Conservation (phyloP, 176 grass and related monocot species). For the Chrysopogon serrulatus region DNA sequence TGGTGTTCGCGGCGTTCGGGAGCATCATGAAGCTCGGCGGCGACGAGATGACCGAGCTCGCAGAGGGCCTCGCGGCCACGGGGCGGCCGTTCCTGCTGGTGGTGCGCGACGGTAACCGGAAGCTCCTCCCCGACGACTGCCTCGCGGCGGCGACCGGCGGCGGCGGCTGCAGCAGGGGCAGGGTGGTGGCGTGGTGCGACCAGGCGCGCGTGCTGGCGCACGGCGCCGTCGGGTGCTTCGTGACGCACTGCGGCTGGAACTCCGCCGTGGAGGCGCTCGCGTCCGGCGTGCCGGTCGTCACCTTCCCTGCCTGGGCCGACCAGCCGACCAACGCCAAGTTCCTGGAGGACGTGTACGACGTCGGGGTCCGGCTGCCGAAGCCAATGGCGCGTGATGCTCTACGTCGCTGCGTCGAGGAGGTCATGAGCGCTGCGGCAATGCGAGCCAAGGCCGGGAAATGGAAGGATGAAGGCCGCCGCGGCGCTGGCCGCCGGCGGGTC, state of each 20-base stretch:
- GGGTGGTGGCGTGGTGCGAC: constrained; percentile 44
- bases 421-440: constrained; percentile 26
- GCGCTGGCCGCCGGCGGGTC: constrained; percentile 30
- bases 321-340: constrained; percentile 30
- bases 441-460: background rate
- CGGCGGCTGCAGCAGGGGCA: background rate
- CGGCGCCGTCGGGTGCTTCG: constrained; percentile 38
- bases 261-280: constrained; percentile 29
- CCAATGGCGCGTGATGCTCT: constrained; percentile 18
- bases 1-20: constrained; percentile 45
- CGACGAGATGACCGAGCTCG: constrained; percentile 38
- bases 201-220: constrained; percentile 36
- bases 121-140: background rate
- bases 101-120: constrained; percentile 27
- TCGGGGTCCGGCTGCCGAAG: constrained; percentile 24
- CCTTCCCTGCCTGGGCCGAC: constrained; percentile 25
- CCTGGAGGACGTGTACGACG: constrained; percentile 21
- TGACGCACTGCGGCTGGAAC: no score
- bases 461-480: constrained; percentile 9
- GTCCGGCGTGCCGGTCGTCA: constrained; percentile 33
- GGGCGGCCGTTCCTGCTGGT: constrained; percentile 48
- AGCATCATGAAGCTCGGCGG: constrained; percentile 19
- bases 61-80: background rate
- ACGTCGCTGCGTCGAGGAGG: constrained; percentile 28
- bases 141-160: background rate